Evolutionary conservation across 805 yeast genomes (phyloP).

Genomic region (Saccharomycopsis fibuligera): DNA sequence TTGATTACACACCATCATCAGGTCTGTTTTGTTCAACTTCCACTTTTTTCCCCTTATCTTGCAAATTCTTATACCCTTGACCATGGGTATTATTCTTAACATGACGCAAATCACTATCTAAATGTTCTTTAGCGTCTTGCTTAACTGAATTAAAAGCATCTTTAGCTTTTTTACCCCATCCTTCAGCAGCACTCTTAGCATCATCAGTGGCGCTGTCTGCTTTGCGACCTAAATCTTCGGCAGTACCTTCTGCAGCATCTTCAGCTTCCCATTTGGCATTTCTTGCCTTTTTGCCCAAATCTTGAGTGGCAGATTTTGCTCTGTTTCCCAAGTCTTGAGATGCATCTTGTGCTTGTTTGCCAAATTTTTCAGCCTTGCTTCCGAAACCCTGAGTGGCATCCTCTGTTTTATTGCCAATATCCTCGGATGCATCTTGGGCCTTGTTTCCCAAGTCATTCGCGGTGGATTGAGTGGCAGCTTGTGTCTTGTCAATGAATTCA

Average conservation of each 20-base stretch:
- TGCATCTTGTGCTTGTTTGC: neutral
- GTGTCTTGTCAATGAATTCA: constrained; percentile 1
- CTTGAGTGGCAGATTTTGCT: neutral
- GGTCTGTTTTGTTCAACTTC: constrained; percentile 9
- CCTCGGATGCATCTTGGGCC: neutral
- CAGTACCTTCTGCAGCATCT: neutral
- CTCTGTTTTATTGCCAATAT: neutral
- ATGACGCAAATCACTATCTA: neutral
- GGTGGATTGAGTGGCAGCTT: no score
- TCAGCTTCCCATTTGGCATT: neutral
- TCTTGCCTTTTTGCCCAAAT: neutral
- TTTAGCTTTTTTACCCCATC: neutral
- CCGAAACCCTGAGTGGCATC: neutral
- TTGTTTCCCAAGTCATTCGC: neutral
- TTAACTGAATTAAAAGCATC: neutral
- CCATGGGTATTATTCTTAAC: constrained; percentile 6
- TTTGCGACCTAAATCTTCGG: neutral
- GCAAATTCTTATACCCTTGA: constrained; percentile 8
- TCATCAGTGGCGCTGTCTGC: neutral
- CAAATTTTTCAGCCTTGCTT: neutral
- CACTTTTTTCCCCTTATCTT: constrained; percentile 9
- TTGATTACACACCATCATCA: constrained; percentile 7
- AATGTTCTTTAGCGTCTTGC: neutral
- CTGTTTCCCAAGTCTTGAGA: neutral
- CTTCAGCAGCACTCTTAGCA: neutral